Base-by-base conservation (phyloP, 495 filamentous ascomycete species). In the Hyphodiscus hymeniophilus region DNA sequence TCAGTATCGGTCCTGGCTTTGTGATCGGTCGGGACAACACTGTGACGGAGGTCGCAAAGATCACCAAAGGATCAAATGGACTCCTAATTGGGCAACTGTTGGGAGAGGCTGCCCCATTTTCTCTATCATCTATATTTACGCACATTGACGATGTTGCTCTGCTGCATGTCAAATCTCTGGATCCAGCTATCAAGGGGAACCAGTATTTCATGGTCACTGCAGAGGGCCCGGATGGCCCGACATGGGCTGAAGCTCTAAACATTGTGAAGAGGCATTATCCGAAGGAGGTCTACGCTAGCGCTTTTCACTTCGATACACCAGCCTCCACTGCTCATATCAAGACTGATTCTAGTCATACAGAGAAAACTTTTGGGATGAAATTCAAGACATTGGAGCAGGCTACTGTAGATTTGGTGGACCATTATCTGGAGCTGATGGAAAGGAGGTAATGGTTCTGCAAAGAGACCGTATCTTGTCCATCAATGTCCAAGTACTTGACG, bases 71-170 rank as follows among this genome's bases (percentile, higher is more conserved):
- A 8, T 38, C 47, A 5, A 55, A 55, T 38, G 30, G 15, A 16
- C 34, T 55, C 11, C 11, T 55, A 13, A 44, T 55, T 18, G 52
- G 24, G 33, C 36, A 23, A 13, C 16, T 55, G 3, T 47, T 55
- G 7, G 52, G 52, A 6, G 17, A 38, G 39, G 18, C 12, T 13
- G 12, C 21, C n/a, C 2, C 39, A 3, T n/a, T n/a, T n/a, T n/a
- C n/a, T n/a, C n/a, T n/a, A n/a, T n/a, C n/a, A n/a, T 7, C 20
- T 5, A 24, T 26, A 26, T 36, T 33, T 16, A 47, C 51, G 7
- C 52, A 55, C 28, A 15, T 55, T 13, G 47, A 50, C 13, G 52
- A 55, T 20, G 52, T 55, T 3, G 52, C 52, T 11, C 15, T 12
- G 13, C 21, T 51, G 6, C 52, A 55, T 26, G 47, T 55, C 38